These are phyloP conservation scores for Cochlearia excelsa DNA, from an alignment of 345 rosid species.

Conservation along the genomic window DNA sequence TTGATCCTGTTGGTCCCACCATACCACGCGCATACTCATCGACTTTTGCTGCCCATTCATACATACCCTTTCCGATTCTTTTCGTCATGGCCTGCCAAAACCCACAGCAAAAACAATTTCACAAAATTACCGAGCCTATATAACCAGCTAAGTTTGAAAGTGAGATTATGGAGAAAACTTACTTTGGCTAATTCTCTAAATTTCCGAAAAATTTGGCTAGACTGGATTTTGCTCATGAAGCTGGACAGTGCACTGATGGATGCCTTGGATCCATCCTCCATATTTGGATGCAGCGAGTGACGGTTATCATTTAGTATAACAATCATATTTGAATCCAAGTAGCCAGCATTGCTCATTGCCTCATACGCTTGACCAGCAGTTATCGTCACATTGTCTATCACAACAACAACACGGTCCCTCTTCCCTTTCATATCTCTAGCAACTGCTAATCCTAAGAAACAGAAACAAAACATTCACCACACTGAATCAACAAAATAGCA, in stretches of 20 bases:
- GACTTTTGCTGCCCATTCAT: conserved; percentile 91
- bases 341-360: conserved; percentile 95
- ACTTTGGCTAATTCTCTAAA: conserved; percentile 93
- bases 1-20: conserved; percentile 88
- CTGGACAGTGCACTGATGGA: conserved; percentile 77
- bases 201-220: conserved; percentile 76
- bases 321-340: conserved; percentile 82
- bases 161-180: conserved; percentile 17
- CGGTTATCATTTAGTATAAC: conserved; percentile 84
- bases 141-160: conserved; percentile 5
- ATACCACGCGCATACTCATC: conserved; percentile 98
- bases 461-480: conserved; percentile 10
- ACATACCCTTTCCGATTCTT: conserved; percentile 76
- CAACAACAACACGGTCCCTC: conserved; percentile 64
- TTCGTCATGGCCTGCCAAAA: conserved; percentile 68
- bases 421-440: conserved; percentile 91
- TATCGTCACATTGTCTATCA: conserved; percentile 75
- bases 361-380: conserved; percentile 94
- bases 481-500: conserved; percentile 5
- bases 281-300: conserved; percentile 68
- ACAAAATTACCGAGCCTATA: neutral
- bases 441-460: conserved; percentile 67
- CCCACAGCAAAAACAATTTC: conserved; percentile 9
- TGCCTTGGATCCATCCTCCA: conserved; percentile 69
- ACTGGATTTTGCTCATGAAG: conserved; percentile 81